These are phyloP conservation scores for Clonostachys rosea DNA, from an alignment of 2,329 filamentous ascomycete species.

Conservation along the genomic window DNA sequence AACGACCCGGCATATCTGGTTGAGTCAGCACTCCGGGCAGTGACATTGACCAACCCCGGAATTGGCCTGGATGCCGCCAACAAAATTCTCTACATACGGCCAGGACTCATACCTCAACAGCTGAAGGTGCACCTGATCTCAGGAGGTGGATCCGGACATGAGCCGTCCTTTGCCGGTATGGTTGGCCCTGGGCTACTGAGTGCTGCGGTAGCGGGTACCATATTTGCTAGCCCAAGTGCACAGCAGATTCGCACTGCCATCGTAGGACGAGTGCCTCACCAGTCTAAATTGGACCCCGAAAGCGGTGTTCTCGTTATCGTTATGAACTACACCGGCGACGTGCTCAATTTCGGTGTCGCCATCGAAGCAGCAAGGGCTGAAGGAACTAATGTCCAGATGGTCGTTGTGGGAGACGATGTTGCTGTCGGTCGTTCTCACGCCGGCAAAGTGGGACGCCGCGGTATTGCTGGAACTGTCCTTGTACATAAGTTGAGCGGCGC, in stretches of 20 bases:
- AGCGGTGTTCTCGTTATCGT: conserved; percentile 39
- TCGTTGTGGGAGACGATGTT: conserved; percentile 88
- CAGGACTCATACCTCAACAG: not conserved
- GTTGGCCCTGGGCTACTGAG: conserved; percentile 60
- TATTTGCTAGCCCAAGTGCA: conserved; percentile 61
- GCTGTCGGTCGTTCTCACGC: conserved; percentile 77
- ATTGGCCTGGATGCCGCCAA: not conserved
- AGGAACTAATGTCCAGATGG: conserved; percentile 80
- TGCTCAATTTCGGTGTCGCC: conserved; percentile 89
- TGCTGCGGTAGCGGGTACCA: conserved; percentile 60
- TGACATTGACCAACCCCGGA: not conserved
- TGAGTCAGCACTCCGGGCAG: not conserved
- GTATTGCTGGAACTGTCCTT: conserved; percentile 86
- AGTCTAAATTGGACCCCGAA: not conserved
- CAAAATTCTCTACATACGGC: not conserved
- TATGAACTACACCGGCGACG: conserved; percentile 91
- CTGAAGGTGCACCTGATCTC: not conserved
- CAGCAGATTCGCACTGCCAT: conserved; percentile 42
- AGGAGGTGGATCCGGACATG: conserved; percentile 53
- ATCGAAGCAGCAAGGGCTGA: conserved; percentile 86
- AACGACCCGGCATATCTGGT: not conserved
- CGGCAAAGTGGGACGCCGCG: conserved; percentile 85
- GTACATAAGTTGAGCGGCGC: conserved; percentile 90
- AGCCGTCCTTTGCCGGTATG: conserved; percentile 59
- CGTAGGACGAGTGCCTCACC: too few relatives aligned